Percentiles rank a stretch among this genome's conserved stretches.
phyloP scores from a whole-genome alignment of 1,284 basidiomycete species.

The Filobasidium uniguttulatum region DNA sequence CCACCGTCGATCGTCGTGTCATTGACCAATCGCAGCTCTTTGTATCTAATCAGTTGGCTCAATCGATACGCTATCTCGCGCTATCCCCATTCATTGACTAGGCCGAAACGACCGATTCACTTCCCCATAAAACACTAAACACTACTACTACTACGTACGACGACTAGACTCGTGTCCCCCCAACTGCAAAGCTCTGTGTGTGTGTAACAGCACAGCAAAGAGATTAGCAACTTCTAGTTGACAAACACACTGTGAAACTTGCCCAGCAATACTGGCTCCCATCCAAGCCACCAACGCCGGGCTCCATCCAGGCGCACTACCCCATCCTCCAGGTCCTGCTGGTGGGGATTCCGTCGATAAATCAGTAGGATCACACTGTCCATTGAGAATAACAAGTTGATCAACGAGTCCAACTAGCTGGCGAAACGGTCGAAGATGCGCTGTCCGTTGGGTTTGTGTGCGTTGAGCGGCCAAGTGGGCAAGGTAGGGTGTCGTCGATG shows the following conservation, averaged over 20 bases:
- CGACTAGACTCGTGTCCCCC: constrained; percentile 57
- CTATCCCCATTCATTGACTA: too few species aligned
- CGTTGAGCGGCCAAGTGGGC: too few species aligned
- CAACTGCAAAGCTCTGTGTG: constrained; percentile 56
- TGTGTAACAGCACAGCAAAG: background rate
- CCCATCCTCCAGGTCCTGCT: constrained; percentile 36
- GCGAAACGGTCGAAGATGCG: constrained; percentile 55
- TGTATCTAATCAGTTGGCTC: too few species aligned
- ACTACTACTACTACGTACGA: too few species aligned
- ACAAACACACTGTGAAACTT: constrained; percentile 26
- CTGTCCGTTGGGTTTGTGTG: constrained; percentile 12
- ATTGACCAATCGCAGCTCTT: too few species aligned
- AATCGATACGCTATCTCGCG: too few species aligned
- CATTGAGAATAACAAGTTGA: constrained; percentile 67
- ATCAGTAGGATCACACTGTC: too few species aligned
- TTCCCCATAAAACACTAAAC: too few species aligned
- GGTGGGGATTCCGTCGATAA: too few species aligned
- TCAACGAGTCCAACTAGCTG: constrained; percentile 52
- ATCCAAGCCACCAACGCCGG: constrained; percentile 74
- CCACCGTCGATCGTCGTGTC: too few species aligned
- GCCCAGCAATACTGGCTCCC: constrained; percentile 86
- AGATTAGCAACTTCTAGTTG: background rate
- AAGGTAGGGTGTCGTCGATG: too few species aligned
- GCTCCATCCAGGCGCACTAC: constrained; percentile 48
- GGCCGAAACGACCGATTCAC: too few species aligned